Evolutionary conservation across 108 stramenopile genomes (phyloP).

Genomic region (Epipyxis sp.): DNA sequence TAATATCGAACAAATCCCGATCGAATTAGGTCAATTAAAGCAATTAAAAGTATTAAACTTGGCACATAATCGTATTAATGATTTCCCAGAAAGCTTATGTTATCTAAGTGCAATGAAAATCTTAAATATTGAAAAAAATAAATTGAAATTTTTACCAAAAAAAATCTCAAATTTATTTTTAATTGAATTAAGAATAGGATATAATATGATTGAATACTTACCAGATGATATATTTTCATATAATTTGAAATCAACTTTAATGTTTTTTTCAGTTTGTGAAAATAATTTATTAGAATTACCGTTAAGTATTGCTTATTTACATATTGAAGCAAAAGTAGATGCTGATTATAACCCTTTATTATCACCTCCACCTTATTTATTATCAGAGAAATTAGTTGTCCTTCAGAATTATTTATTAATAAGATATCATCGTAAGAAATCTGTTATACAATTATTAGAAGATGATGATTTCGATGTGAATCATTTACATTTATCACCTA

Average conservation of each 20-base stretch:
- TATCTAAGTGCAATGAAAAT: conserved; percentile 7
- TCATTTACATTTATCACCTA: conserved; percentile 13
- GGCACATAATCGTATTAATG: conserved; percentile 34
- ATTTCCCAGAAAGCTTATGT: conserved; percentile 30
- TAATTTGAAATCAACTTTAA: conserved; percentile 2
- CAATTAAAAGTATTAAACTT: conserved; percentile 33
- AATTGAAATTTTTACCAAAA: conserved; percentile 29
- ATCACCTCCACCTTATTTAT: conserved; percentile 37
- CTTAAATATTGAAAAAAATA: conserved; percentile 38
- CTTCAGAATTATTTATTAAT: conserved; percentile 36
- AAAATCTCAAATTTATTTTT: conserved; percentile 7
- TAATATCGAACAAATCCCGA: conserved; percentile 21
- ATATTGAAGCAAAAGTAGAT: not conserved
- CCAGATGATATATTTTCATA: conserved; percentile 26
- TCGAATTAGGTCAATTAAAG: conserved; percentile 3
- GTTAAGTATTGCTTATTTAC: not conserved
- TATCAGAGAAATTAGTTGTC: conserved; percentile 32
- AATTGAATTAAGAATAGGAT: conserved; percentile 28
- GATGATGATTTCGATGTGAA: conserved; percentile 34
- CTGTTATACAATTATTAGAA: conserved; percentile 20
- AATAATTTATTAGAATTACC: conserved; percentile 47
- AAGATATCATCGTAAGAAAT: conserved; percentile 19
- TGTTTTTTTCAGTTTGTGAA: conserved; percentile 22
- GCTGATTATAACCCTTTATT: conserved; percentile 46
- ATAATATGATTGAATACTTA: conserved; percentile 38